These are phyloP conservation scores for Malus asiatica DNA, from an alignment of 306 rosid species.

Conservation along the genomic window DNA sequence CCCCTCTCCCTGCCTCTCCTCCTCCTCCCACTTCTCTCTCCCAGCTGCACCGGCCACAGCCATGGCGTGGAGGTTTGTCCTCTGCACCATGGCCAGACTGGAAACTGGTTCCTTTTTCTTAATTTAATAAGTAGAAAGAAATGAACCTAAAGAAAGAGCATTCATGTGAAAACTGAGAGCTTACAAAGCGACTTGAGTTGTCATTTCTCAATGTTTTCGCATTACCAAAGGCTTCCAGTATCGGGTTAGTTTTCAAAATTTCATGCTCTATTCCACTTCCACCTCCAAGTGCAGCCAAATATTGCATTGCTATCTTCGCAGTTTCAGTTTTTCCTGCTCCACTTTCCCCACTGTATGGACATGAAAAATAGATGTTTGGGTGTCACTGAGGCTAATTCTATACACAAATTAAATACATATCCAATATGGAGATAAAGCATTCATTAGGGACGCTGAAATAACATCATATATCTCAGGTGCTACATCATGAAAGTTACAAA, in stretches of 20 bases:
- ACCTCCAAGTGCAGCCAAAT: conserved; percentile 94
- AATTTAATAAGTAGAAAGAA: not conserved
- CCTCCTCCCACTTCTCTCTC: not conserved
- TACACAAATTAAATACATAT: not conserved
- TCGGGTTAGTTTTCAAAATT: conserved; percentile 94
- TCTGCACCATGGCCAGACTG: not conserved
- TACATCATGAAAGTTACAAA: not conserved
- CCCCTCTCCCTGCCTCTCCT: not conserved
- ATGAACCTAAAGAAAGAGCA: conserved; percentile 8
- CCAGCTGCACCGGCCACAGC: not conserved
- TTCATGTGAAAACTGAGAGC: conserved; percentile 26
- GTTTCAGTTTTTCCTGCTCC: conserved; percentile 99
- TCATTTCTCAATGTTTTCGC: conserved; percentile 96
- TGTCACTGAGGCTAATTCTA: not conserved
- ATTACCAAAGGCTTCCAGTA: conserved; percentile 97
- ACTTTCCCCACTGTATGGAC: conserved; percentile 80
- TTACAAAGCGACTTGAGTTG: conserved; percentile 99
- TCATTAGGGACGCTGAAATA: not conserved
- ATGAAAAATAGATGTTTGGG: not conserved
- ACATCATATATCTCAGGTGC: not conserved
- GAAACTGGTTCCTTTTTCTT: not conserved
- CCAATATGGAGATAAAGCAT: not conserved
- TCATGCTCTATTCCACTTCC: conserved; percentile 98
- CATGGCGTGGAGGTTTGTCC: not conserved
- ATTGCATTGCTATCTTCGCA: conserved; percentile 97